phyloP scores from a whole-genome alignment of 1,284 basidiomycete species.

The Volvariella surrecta region DNA sequence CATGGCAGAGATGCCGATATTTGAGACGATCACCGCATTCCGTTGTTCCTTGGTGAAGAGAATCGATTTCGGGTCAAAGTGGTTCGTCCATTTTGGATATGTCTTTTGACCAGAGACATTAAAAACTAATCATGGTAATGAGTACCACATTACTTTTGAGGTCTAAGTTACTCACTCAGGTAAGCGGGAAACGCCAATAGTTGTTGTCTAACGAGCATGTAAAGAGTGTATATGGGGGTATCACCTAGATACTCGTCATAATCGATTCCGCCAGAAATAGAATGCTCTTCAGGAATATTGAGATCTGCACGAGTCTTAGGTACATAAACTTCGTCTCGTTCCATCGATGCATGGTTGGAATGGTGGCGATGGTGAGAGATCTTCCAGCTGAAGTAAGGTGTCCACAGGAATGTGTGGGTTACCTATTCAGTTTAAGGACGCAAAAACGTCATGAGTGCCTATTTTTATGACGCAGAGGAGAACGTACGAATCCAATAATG shows the following conservation, averaged over 20 bases:
- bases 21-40: slow-evolving; percentile 44
- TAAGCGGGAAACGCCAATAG: slow-evolving; percentile 70
- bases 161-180: slow-evolving; percentile 32
- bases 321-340: slow-evolving; percentile 55
- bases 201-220: slow-evolving; percentile 51
- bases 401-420: slow-evolving; percentile 39
- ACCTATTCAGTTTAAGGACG: slow-evolving; percentile 17
- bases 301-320: slow-evolving; percentile 47
- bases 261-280: slow-evolving; percentile 25
- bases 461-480: slow-evolving; percentile 1
- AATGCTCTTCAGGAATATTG: slow-evolving; percentile 26
- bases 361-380: slow-evolving; percentile 48
- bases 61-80: slow-evolving; percentile 48
- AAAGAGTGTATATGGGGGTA: slow-evolving; percentile 49
- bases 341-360: slow-evolving; percentile 45
- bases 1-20: slow-evolving; percentile 44
- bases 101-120: slow-evolving; percentile 59
- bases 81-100: slow-evolving; percentile 61
- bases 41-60: slow-evolving; percentile 45
- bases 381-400: slow-evolving; percentile 49
- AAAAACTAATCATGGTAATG: slow-evolving; percentile 26
- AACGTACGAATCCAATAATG: slow-evolving; percentile 34
- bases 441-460: not conserved
- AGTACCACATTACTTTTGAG: not conserved
- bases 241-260: slow-evolving; percentile 52